Conservation (phyloP, 2,329 filamentous ascomycete genomes). For the Alternaria solani region DNA sequence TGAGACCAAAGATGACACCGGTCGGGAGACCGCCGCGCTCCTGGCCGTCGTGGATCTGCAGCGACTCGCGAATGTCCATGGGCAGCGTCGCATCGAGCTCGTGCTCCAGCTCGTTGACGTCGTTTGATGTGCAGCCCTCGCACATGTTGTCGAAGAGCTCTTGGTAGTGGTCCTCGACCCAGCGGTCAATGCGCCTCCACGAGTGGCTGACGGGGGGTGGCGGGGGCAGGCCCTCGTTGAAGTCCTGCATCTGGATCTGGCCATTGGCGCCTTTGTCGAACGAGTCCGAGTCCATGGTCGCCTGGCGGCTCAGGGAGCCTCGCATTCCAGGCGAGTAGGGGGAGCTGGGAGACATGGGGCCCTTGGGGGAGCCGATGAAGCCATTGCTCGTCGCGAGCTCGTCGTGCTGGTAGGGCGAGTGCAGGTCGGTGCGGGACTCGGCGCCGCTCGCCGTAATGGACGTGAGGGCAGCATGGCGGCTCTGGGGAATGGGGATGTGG, state of each 20-base stretch:
- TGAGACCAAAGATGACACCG: constrained; percentile 89
- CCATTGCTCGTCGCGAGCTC: constrained; percentile 63
- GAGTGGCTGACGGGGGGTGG: constrained; percentile 88
- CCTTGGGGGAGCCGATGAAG: constrained; percentile 65
- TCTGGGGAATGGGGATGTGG: constrained; percentile 87
- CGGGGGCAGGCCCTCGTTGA: constrained; percentile 88
- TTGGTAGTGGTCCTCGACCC: constrained; percentile 94
- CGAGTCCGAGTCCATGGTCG: constrained; percentile 59
- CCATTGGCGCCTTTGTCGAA: constrained; percentile 73
- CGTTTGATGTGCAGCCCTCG: constrained; percentile 90
- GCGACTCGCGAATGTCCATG: constrained; percentile 89
- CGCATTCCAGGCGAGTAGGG: constrained; percentile 92
- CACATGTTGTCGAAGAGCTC: constrained; percentile 94
- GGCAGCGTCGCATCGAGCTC: constrained; percentile 93
- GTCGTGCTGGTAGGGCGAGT: constrained; percentile 80
- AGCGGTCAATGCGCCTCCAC: constrained; percentile 92
- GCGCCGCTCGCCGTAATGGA: constrained; percentile 85
- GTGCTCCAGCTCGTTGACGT: constrained; percentile 96
- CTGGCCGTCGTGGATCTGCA: constrained; percentile 94
- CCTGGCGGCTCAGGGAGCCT: constrained; percentile 74
- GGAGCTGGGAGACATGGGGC: constrained; percentile 67
- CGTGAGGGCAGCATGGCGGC: constrained; percentile 81
- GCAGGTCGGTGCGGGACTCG: constrained; percentile 87
- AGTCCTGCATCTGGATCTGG: constrained; percentile 96
- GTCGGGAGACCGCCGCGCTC: constrained; percentile 91